A percentile compares a stretch with the other conserved stretches of the same genome.
Evolutionary conservation across 2,329 filamentous ascomycete genomes (phyloP).

Genomic region (Paracorniculantispora psalliotae): DNA sequence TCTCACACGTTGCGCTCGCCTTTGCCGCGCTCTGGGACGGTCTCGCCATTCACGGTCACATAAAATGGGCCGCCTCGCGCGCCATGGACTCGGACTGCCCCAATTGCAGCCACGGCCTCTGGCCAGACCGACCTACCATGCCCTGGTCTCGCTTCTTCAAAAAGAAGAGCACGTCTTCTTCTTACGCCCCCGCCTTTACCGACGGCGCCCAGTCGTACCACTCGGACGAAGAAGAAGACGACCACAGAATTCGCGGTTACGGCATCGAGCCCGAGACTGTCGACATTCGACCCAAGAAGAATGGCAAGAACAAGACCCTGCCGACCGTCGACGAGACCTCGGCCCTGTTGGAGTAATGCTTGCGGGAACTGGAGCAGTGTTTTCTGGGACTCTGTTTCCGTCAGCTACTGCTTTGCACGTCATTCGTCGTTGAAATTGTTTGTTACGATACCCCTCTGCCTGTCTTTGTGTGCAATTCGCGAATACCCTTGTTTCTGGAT

Average conservation of each 20-base stretch:
- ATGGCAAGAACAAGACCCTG: neutral
- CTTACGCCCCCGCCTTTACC: constrained; percentile 8
- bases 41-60: constrained; percentile 33
- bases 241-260: neutral
- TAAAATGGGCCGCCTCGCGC: constrained; percentile 36
- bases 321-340: constrained; percentile 6
- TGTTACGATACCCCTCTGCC: neutral
- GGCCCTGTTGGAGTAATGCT: constrained; percentile 3
- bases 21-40: constrained; percentile 35
- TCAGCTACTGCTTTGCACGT: neutral
- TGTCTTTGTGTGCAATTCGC: neutral
- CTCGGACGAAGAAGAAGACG: constrained; percentile 2
- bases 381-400: no score
- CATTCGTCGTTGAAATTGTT: neutral
- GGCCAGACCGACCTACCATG: constrained; percentile 32
- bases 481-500: neutral
- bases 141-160: constrained; percentile 28
- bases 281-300: constrained; percentile 8
- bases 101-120: constrained; percentile 34
- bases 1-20: constrained; percentile 34
- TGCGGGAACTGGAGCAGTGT: neutral
- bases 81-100: constrained; percentile 36
- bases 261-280: constrained; percentile 1
- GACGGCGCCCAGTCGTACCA: constrained; percentile 13
- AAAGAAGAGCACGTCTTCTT: neutral